These are phyloP conservation scores for Rhizopus delemar DNA, from an alignment of 371 early-diverging fungal genomes.

Conservation along the genomic window DNA sequence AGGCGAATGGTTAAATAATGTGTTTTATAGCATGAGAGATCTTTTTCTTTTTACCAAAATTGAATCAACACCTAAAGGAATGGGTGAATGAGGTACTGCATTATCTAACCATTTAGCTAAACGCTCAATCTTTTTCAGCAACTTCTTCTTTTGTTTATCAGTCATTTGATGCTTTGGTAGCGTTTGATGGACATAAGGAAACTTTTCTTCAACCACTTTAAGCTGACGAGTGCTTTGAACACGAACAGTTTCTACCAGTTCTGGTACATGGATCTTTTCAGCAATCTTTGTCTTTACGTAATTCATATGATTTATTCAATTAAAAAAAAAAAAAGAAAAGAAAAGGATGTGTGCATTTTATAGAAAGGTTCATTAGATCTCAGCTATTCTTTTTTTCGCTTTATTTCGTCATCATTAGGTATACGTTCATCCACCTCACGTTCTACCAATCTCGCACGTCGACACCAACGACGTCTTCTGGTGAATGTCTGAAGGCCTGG, in stretches of 20 bases:
- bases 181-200: conserved; percentile 32
- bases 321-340: neutral
- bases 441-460: conserved; percentile 43
- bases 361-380: too few species aligned
- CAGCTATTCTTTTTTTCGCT: conserved; percentile 9
- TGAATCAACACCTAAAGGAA: conserved; percentile 48
- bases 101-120: conserved; percentile 43
- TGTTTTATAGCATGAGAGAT: neutral
- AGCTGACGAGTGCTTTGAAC: conserved; percentile 22
- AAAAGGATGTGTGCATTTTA: neutral
- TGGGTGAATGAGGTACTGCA: conserved; percentile 47
- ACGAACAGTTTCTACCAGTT: conserved; percentile 26
- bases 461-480: conserved; percentile 47
- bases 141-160: conserved; percentile 26
- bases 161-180: conserved; percentile 26
- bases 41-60: conserved; percentile 25
- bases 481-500: conserved; percentile 50
- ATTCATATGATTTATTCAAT: conserved; percentile 21
- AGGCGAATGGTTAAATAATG: neutral
- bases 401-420: conserved; percentile 3
- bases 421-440: conserved; percentile 17
- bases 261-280: conserved; percentile 24
- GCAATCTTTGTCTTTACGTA: conserved; percentile 30
- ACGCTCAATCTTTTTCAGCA: conserved; percentile 29
- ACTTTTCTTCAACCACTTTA: conserved; percentile 14